Evolutionary conservation across 345 rosid species (phyloP).

Genomic region (Arabis hirsuta): DNA sequence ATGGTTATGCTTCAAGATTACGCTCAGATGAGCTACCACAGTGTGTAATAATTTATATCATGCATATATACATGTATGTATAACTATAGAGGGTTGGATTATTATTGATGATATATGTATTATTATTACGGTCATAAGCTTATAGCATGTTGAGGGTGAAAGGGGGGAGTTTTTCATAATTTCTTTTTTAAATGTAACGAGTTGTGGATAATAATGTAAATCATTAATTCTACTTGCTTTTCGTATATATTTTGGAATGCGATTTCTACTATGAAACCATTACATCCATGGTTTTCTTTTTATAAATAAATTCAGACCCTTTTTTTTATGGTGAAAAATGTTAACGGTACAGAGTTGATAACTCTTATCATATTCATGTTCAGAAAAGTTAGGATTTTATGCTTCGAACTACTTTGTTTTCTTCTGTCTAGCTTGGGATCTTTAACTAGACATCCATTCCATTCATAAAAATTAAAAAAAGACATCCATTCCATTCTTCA

Average conservation of each 20-base stretch:
- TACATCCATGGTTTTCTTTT: background rate
- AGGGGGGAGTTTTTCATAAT: background rate
- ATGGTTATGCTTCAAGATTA: constrained; percentile 65
- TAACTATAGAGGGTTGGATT: constrained; percentile 35
- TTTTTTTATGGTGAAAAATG: background rate
- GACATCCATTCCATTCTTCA: no score
- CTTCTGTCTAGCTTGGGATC: background rate
- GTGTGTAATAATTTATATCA: constrained; percentile 43
- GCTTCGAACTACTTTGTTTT: background rate
- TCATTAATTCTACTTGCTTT: constrained; percentile 38
- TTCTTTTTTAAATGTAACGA: constrained; percentile 50
- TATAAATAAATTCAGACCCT: background rate
- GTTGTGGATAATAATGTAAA: constrained; percentile 62
- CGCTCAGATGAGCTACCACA: constrained; percentile 55
- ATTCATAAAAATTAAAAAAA: no score
- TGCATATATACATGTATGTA: constrained; percentile 17
- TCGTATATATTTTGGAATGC: background rate
- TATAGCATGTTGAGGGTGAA: constrained; percentile 37
- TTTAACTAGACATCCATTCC: no score
- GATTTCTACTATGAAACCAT: background rate
- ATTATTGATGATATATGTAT: constrained; percentile 34
- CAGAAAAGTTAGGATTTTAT: background rate
- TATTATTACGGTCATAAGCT: constrained; percentile 38
- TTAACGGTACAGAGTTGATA: no score
- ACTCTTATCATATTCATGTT: background rate